Percentiles rank a stretch among this genome's conserved stretches.
Evolutionary conservation across 2,329 filamentous ascomycete species (phyloP).

Genomic region (Fusarium duplospermum): DNA sequence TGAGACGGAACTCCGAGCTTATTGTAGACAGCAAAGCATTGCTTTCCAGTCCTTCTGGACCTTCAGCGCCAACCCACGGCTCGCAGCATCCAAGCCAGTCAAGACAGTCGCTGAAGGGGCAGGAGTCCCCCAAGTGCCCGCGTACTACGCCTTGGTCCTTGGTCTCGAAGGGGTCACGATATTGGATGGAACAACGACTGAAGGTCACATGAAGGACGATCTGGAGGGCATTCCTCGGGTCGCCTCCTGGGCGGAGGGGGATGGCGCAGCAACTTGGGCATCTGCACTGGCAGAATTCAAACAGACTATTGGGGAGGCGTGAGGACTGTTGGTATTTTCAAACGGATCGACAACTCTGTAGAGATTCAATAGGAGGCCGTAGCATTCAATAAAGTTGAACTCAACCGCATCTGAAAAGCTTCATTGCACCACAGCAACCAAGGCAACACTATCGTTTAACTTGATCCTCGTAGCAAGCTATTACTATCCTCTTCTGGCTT

Average conservation of each 20-base stretch:
- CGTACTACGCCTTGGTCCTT: slow-evolving; percentile 62
- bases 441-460: not conserved
- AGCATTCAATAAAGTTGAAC: not conserved
- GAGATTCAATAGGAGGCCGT: not conserved
- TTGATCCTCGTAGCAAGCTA: not conserved
- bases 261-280: slow-evolving; percentile 61
- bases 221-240: slow-evolving; percentile 57
- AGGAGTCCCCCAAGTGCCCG: slow-evolving; percentile 52
- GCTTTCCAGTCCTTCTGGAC: slow-evolving; percentile 68
- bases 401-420: not conserved
- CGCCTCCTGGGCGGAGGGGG: slow-evolving; percentile 55
- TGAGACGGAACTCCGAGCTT: slow-evolving; percentile 69
- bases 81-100: slow-evolving; percentile 60
- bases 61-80: slow-evolving; percentile 57
- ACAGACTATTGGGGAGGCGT: slow-evolving; percentile 43
- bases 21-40: slow-evolving; percentile 56
- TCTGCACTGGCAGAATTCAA: slow-evolving; percentile 62
- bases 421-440: not conserved
- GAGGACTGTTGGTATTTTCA: not conserved
- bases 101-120: slow-evolving; percentile 57
- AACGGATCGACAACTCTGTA: not conserved
- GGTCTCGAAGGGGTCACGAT: slow-evolving; percentile 57
- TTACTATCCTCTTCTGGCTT: not conserved
- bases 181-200: slow-evolving; percentile 59
- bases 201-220: slow-evolving; percentile 62